Evolutionary conservation across 768 basidiomycete species (phyloP), one percentile per base, ranked within the genome.

Genomic region (Termitomyces sp.): DNA sequence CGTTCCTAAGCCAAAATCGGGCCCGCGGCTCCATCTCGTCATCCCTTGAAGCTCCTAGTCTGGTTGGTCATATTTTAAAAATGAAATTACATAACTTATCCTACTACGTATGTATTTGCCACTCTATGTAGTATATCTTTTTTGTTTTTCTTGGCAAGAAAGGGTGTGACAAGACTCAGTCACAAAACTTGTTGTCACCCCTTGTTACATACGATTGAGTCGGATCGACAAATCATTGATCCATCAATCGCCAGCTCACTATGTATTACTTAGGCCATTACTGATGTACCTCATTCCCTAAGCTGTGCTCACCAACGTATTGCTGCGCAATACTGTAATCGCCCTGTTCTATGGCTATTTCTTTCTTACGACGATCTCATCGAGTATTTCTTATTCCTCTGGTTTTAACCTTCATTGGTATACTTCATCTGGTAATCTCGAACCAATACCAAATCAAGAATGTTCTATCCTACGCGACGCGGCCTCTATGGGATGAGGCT

Each of bases 401-500:
- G 12, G 46, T 73, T 24, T 31, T 78, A 57, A 63, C 73, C 52
- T 53, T 63, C 37, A 46, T 70, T 32, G 55, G 64, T 36, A 46
- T 74, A 29, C 59, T 79, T 41, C 78, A 76, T 59, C 62, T 70
- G 46, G 61, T 74, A 22, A 56, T 69, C 7, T 73, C 76, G 53
- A 75, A 77, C 66, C 76, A 74, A 41, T 77, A 80, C 62, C 80
- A 82, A 63, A 73, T 83, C 60, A 74, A 69, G 61, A 82, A 83
- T 64, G 66, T 74, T 10, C 62, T 84, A 10, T 83, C 82, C 3
- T 83, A 82, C 64, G 79, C 81, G 5, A 82, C 83, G 2, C 72
- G 83, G 22, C 83, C 83, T 10, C 68, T 85, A 31, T 87, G 85
- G 85, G 85, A 86, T 64, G 67, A 65, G 7, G 76, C 75, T 27